A percentile compares a stretch with the other conserved stretches of the same genome.
Conservation (phyloP, 352 stramenopile species). For the Phytopythium boreale region DNA sequence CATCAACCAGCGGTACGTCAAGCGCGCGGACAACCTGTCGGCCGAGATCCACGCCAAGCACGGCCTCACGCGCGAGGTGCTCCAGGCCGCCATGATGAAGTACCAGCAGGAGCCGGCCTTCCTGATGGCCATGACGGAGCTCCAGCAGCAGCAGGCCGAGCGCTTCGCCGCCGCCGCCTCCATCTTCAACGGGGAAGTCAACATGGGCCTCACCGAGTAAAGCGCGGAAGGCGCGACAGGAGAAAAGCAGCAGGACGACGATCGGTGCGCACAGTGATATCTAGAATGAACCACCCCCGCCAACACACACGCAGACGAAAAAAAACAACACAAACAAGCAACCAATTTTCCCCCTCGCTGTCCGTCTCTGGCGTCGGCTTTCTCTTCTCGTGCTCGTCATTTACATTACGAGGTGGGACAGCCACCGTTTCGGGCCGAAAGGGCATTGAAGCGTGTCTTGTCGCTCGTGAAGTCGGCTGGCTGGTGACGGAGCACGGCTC, state of each 20-base stretch:
- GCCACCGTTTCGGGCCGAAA: not conserved
- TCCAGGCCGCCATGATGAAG: slow-evolving; percentile 90
- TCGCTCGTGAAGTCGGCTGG: not conserved
- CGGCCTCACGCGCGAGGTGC: slow-evolving; percentile 80
- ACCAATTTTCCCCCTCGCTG: not conserved
- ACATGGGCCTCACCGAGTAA: slow-evolving; percentile 86
- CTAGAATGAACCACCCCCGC: slow-evolving; percentile 14
- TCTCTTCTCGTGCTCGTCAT: not conserved
- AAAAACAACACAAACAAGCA: not conserved
- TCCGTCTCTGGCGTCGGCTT: too few species aligned
- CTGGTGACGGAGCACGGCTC: not conserved
- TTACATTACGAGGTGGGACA: not conserved
- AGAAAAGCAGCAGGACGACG: slow-evolving; percentile 18
- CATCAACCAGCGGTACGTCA: slow-evolving; percentile 89
- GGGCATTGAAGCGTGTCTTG: not conserved
- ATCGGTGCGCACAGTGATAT: slow-evolving; percentile 27
- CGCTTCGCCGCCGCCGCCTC: slow-evolving; percentile 75
- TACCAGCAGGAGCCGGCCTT: slow-evolving; percentile 88
- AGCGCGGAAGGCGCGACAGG: not conserved
- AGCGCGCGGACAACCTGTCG: slow-evolving; percentile 80
- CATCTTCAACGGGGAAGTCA: slow-evolving; percentile 89
- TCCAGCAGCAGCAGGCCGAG: slow-evolving; percentile 85
- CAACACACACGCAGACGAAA: slow-evolving; percentile 5
- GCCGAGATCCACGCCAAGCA: slow-evolving; percentile 87
- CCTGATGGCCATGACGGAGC: slow-evolving; percentile 84